A percentile compares a stretch with the other conserved stretches of the same genome.
Conservation (phyloP, 1,284 basidiomycete species). For the Cerrena zonata region DNA sequence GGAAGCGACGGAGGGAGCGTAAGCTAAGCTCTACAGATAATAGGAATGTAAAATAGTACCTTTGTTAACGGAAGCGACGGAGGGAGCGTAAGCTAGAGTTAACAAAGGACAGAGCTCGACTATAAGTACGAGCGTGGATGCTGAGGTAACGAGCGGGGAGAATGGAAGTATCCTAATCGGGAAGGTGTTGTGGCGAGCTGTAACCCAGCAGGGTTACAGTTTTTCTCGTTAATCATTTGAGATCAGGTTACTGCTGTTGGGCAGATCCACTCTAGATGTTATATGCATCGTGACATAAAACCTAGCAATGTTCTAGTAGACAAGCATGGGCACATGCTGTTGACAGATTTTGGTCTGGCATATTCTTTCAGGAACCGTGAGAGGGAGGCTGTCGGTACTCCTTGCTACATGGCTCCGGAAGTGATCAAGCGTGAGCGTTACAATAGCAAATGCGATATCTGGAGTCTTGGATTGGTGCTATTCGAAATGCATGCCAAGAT, state of each 20-base stretch:
- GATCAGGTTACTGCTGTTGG: not conserved
- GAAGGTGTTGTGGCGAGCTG: too few species aligned
- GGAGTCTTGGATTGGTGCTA: not conserved
- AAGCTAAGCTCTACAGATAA: too few species aligned
- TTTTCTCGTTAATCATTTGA: not conserved
- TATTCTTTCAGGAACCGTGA: not conserved
- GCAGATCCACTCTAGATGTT: constrained; percentile 33
- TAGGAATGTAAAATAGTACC: too few species aligned
- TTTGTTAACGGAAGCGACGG: too few species aligned
- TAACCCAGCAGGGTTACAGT: too few species aligned
- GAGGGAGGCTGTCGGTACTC: not conserved
- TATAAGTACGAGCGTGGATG: too few species aligned
- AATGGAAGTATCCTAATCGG: too few species aligned
- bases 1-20: too few species aligned
- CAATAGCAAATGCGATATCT: not conserved
- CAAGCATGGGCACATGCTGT: constrained; percentile 42
- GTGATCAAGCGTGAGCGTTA: not conserved
- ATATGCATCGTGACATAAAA: constrained; percentile 65
- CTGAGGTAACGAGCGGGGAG: too few species aligned
- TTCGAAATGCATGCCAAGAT: not conserved
- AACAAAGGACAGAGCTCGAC: too few species aligned
- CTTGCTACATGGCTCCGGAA: not conserved
- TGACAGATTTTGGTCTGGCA: constrained; percentile 60
- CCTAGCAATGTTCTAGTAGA: constrained; percentile 59
- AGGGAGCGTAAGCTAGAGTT: not conserved